phyloP scores from a whole-genome alignment of 2,329 filamentous ascomycete genomes.

The Zopfia rhizophila region DNA sequence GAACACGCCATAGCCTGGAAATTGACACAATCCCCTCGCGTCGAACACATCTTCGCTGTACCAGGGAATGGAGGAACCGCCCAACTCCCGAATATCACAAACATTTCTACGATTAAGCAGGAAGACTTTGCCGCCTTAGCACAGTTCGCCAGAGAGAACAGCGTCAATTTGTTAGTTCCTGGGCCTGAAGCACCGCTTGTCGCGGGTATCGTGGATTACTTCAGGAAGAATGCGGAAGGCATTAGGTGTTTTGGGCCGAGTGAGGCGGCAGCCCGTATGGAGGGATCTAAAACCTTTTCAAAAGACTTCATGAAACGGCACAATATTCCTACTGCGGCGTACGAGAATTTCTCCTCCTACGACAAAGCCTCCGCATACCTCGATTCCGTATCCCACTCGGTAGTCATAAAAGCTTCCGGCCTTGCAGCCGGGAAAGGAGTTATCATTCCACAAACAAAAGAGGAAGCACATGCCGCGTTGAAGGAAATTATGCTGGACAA shows the following conservation, averaged over 20 bases:
- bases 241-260: slow-evolving; percentile 89
- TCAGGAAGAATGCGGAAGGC: slow-evolving; percentile 65
- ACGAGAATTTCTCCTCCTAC: slow-evolving; percentile 87
- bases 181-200: slow-evolving; percentile 96
- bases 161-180: slow-evolving; percentile 84
- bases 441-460: slow-evolving; percentile 82
- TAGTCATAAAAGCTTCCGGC: slow-evolving; percentile 92
- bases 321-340: slow-evolving; percentile 88
- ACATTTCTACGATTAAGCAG: slow-evolving; percentile 74
- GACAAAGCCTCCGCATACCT: slow-evolving; percentile 78
- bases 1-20: slow-evolving; percentile 98
- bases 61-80: slow-evolving; percentile 90
- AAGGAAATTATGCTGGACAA: slow-evolving; percentile 90
- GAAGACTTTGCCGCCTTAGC: slow-evolving; percentile 84
- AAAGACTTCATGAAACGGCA: slow-evolving; percentile 98
- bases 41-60: slow-evolving; percentile 76
- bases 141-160: slow-evolving; percentile 75
- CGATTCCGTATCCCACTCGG: slow-evolving; percentile 45
- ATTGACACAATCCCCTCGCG: slow-evolving; percentile 80
- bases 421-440: slow-evolving; percentile 96
- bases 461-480: slow-evolving; percentile 83
- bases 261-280: slow-evolving; percentile 85
- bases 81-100: slow-evolving; percentile 69
- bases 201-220: slow-evolving; percentile 86
- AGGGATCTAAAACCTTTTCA: slow-evolving; percentile 96